Evolutionary conservation across 2,329 filamentous ascomycete genomes (phyloP), one percentile per base, ranked within the genome.

Genomic region (Stromatinia cepivora): DNA sequence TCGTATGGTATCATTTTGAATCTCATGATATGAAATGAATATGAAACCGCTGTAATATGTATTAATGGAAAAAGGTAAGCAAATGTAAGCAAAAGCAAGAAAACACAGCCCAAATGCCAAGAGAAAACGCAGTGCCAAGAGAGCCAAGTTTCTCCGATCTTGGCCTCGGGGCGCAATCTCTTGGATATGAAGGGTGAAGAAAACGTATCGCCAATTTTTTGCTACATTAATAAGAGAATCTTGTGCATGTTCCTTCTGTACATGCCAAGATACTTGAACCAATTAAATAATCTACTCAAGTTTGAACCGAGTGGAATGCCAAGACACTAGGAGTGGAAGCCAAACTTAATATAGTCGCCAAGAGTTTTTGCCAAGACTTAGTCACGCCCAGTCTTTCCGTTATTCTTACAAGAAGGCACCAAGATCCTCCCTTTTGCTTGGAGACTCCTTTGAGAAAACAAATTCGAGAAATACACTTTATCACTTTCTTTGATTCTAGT

Each of bases 101-200:
- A 52, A 62, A 52, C 66, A 67, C 66, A 53, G 66, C 66, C 66
- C 46, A 34, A 50, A 53, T 52, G 28, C 66, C 66, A 67, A 67
- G 67, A 66, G 8, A 50, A 45, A 36, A 28, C 28, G 36, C 4
- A 56, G n/a, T 22, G 58, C 57, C 66, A 64, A 58, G 50, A 45
- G 10, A 36, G 68, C 68, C 68, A 69, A 69, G 68, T 69, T 50
- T 66, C 28, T 66, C 68, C 68, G 68, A 39, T 46, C 68, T 69
- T 69, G 62, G 62, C 68, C 36, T 68, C 66, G 66, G 66, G 66
- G 66, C 66, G 66, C 66, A 68, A 68, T 68, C 48, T 63, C 66
- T 68, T 54, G 66, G 56, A n/a, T 10, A 1, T 28, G n/a, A 52
- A 61, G n/a, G 39, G 39, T 11, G 7, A 36, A 25, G 22, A n/a